Conservation (phyloP, 2,329 filamentous ascomycete species). For the Nemania bipapillata region DNA sequence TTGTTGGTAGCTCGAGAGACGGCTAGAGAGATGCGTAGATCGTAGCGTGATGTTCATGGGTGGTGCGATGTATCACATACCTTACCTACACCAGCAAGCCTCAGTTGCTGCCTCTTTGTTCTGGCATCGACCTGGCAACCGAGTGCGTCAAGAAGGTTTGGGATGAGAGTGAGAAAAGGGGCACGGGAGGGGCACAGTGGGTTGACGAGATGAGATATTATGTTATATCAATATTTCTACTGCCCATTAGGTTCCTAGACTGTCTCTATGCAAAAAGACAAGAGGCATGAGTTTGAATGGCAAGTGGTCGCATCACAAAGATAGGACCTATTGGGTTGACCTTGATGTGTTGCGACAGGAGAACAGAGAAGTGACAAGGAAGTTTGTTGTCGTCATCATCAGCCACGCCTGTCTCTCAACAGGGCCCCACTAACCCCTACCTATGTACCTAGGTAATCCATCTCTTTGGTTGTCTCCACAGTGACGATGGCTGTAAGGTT, state of each 20-base stretch:
- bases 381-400: conserved; percentile 38
- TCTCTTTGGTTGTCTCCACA: conserved; percentile 1
- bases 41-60: background rate
- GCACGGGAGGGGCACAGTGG: background rate
- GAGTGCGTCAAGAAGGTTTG: conserved; percentile 25
- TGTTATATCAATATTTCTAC: conserved; percentile 8
- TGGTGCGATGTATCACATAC: background rate
- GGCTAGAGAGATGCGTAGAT: background rate
- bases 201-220: background rate
- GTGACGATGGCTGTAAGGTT: conserved; percentile 15
- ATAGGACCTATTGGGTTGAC: background rate
- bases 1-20: no score
- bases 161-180: conserved; percentile 17
- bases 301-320: conserved; percentile 34
- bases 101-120: conserved; percentile 24
- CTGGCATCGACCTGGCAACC: conserved; percentile 22
- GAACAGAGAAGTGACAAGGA: conserved; percentile 2
- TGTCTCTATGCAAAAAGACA: background rate
- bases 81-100: background rate
- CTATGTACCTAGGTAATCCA: background rate
- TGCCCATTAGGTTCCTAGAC: background rate
- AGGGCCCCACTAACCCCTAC: background rate
- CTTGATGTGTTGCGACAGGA: conserved; percentile 13
- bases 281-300: conserved; percentile 13
- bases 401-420: conserved; percentile 13